A percentile compares a stretch with the other conserved stretches of the same genome.
These are phyloP conservation scores for Tolypocladium nubicola DNA, from an alignment of 2,329 filamentous ascomycete species.

Conservation along the genomic window DNA sequence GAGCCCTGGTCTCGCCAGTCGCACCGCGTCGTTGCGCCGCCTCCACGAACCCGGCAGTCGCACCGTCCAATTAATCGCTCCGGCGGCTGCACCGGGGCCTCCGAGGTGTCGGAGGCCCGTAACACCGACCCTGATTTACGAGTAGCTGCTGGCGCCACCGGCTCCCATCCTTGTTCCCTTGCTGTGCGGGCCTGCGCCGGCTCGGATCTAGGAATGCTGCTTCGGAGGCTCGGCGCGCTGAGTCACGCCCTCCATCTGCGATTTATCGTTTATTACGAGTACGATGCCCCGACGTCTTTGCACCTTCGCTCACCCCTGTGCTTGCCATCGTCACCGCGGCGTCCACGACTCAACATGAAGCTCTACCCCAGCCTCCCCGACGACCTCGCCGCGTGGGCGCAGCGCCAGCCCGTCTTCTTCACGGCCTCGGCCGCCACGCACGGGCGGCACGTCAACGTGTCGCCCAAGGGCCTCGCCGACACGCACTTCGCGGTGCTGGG, in stretches of 20 bases:
- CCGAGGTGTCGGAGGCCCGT: neutral
- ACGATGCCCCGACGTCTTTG: too few relatives aligned
- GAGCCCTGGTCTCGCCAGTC: neutral
- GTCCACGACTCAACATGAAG: slow-evolving; percentile 35
- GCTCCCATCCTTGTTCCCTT: neutral
- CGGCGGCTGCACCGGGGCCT: neutral
- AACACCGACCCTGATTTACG: neutral
- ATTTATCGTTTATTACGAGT: neutral
- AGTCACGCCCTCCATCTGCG: neutral
- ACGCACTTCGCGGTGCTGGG: slow-evolving; percentile 51
- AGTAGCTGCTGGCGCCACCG: neutral
- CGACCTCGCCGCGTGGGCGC: slow-evolving; percentile 52
- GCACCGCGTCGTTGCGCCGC: neutral
- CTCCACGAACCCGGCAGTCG: too few relatives aligned
- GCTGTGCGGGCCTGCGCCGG: neutral
- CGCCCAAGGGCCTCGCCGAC: slow-evolving; percentile 59
- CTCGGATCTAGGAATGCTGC: neutral
- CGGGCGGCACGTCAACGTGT: slow-evolving; percentile 64
- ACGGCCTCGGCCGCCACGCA: slow-evolving; percentile 59
- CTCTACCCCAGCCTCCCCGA: slow-evolving; percentile 44
- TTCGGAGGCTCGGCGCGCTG: neutral
- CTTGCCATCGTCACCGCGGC: too few relatives aligned
- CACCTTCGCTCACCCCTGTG: too few relatives aligned
- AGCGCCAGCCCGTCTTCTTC: slow-evolving; percentile 63
- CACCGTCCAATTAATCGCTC: neutral